phyloP scores from a whole-genome alignment of 345 rosid species.

The Pistacia vera region DNA sequence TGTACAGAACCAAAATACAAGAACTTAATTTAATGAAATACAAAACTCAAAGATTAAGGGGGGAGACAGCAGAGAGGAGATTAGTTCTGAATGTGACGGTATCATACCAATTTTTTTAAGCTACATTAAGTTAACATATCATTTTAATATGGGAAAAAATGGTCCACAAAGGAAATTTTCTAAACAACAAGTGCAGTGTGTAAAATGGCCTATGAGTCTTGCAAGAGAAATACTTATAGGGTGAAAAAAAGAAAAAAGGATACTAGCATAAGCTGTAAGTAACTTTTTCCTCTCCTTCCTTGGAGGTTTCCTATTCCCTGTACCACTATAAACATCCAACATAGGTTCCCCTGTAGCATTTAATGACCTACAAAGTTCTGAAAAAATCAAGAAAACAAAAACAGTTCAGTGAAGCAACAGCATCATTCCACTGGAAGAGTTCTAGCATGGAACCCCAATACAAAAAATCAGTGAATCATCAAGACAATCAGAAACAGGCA shows the following conservation, averaged over 20 bases:
- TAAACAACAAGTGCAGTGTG: not conserved
- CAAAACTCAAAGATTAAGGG: not conserved
- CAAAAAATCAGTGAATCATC: not conserved
- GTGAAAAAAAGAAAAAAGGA: slow-evolving; percentile 25
- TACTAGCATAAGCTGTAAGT: slow-evolving; percentile 44
- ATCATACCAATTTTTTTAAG: not conserved
- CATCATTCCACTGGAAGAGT: slow-evolving; percentile 15
- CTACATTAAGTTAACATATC: not conserved
- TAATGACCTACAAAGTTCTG: slow-evolving; percentile 61
- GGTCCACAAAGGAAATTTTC: not conserved
- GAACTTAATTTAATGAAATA: slow-evolving; percentile 1
- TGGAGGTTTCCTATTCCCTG: slow-evolving; percentile 48
- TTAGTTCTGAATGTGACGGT: too few relatives aligned
- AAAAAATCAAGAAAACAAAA: slow-evolving; percentile 22
- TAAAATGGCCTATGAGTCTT: not conserved
- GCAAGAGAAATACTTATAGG: not conserved
- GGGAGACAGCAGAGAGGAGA: too few relatives aligned
- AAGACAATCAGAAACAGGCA: not conserved
- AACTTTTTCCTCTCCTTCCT: slow-evolving; percentile 62
- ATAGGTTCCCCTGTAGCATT: slow-evolving; percentile 30
- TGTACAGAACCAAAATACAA: slow-evolving; percentile 15
- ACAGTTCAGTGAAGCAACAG: slow-evolving; percentile 34
- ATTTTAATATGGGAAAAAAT: slow-evolving; percentile 1
- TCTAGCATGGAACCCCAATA: not conserved
- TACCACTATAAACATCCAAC: slow-evolving; percentile 36